Evolutionary conservation across 306 rosid species (phyloP).

Genomic region (Glycine soja): DNA sequence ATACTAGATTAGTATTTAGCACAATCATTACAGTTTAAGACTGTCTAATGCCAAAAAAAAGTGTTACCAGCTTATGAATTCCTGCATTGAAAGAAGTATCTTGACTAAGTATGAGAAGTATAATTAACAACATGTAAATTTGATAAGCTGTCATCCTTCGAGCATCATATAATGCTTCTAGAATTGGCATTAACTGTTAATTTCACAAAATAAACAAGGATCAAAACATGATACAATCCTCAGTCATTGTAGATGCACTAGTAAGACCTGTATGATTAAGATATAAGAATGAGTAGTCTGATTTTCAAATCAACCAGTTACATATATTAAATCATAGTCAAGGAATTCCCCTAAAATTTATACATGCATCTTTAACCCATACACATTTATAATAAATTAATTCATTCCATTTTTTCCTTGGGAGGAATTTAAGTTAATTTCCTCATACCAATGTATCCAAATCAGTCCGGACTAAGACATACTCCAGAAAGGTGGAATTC

Average conservation of each 20-base stretch:
- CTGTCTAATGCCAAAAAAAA: slow-evolving; percentile 15
- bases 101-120: slow-evolving; percentile 86
- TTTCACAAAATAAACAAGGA: slow-evolving; percentile 40
- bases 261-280: slow-evolving; percentile 12
- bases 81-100: slow-evolving; percentile 85
- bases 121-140: slow-evolving; percentile 80
- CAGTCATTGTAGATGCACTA: not conserved
- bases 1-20: slow-evolving; percentile 40
- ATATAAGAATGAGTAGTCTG: not conserved
- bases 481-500: slow-evolving; percentile 74
- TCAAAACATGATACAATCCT: slow-evolving; percentile 10
- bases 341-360: not conserved
- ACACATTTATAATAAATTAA: not conserved
- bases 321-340: not conserved
- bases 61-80: slow-evolving; percentile 78
- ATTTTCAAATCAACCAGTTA: slow-evolving; percentile 16
- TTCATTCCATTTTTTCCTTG: not conserved
- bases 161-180: slow-evolving; percentile 78
- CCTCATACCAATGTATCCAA: slow-evolving; percentile 77
- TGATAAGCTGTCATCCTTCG: slow-evolving; percentile 74
- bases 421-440: slow-evolving; percentile 34
- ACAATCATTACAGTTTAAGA: slow-evolving; percentile 18
- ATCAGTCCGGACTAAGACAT: slow-evolving; percentile 87
- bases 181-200: slow-evolving; percentile 79
- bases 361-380: not conserved